Evolutionary conservation across 1,284 basidiomycete genomes (phyloP).

Genomic region (Boletus sp.): DNA sequence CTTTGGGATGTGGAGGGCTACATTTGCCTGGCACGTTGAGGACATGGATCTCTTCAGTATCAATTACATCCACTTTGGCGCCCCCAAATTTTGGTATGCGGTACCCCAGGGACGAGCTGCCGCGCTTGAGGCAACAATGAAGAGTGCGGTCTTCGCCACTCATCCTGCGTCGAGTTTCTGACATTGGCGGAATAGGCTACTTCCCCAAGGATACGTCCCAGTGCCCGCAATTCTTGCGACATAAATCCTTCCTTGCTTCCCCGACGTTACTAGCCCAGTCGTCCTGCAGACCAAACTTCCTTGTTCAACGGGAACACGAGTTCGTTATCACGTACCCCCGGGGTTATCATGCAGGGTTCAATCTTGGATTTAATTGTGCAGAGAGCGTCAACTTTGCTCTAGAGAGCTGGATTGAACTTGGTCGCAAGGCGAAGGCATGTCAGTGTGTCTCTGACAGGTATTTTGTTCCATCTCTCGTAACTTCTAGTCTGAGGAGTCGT

Average conservation of each 20-base stretch:
- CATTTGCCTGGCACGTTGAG: constrained; percentile 99
- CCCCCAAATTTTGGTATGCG: constrained; percentile 96
- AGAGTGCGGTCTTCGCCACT: constrained; percentile 45
- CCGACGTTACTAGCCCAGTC: constrained; percentile 79
- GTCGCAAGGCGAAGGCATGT: constrained; percentile 78
- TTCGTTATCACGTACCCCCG: constrained; percentile 95
- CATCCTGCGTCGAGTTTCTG: constrained; percentile 1
- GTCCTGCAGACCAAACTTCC: constrained; percentile 80
- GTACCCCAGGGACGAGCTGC: constrained; percentile 82
- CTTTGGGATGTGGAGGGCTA: constrained; percentile 99
- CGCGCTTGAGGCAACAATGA: constrained; percentile 79
- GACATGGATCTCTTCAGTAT: constrained; percentile 98
- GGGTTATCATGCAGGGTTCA: constrained; percentile 97
- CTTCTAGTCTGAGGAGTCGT: constrained; percentile 4
- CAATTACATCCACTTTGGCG: constrained; percentile 99
- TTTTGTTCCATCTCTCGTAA: constrained; percentile 1
- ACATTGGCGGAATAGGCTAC: constrained; percentile 51
- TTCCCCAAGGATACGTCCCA: constrained; percentile 82
- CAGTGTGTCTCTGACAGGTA: constrained; percentile 82
- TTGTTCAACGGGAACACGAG: constrained; percentile 89
- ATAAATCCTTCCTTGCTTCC: constrained; percentile 95
- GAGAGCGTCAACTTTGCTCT: constrained; percentile 98
- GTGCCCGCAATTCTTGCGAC: constrained; percentile 92
- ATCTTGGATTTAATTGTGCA: constrained; percentile 95
- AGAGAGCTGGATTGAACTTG: constrained; percentile 91